phyloP scores from a whole-genome alignment of 345 rosid genomes.

The Draba incana region DNA sequence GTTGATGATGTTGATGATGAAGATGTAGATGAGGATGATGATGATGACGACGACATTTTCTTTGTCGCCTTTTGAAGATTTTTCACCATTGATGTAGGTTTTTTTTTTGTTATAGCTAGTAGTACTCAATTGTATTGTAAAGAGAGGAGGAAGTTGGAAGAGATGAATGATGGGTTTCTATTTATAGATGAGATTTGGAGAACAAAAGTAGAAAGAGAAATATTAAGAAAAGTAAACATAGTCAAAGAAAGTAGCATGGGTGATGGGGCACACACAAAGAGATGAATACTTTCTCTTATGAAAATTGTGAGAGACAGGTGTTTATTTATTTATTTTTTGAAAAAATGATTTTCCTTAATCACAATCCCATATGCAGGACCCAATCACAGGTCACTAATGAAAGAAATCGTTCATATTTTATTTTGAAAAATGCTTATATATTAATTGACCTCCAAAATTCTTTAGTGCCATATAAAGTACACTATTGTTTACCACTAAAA shows the following conservation, averaged over 20 bases:
- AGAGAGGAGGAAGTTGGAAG: constrained; percentile 22
- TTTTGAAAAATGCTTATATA: constrained; percentile 6
- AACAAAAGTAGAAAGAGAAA: constrained; percentile 34
- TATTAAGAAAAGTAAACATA: constrained; percentile 16
- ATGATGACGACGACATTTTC: constrained; percentile 37
- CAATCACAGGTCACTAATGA: constrained; percentile 38
- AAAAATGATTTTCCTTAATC: constrained; percentile 16
- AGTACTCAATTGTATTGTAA: constrained; percentile 6
- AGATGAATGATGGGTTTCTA: constrained; percentile 29
- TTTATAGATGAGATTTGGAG: constrained; percentile 44
- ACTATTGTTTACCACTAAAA: constrained; percentile 21
- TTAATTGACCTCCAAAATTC: constrained; percentile 23
- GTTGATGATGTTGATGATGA: constrained; percentile 39
- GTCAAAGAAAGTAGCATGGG: constrained; percentile 45
- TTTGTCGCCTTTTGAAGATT: constrained; percentile 50
- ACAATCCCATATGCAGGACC: constrained; percentile 37
- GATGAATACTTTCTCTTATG: constrained; percentile 21
- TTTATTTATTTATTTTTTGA: not conserved
- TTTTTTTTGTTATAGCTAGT: no score
- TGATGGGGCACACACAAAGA: constrained; percentile 37
- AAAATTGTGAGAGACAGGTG: constrained; percentile 33
- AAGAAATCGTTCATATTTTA: not conserved
- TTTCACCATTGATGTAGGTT: constrained; percentile 57
- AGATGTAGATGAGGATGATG: constrained; percentile 33
- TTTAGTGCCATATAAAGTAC: constrained; percentile 15